Conservation (phyloP, 352 stramenopile species). For the Globisporangium iwayamae region DNA sequence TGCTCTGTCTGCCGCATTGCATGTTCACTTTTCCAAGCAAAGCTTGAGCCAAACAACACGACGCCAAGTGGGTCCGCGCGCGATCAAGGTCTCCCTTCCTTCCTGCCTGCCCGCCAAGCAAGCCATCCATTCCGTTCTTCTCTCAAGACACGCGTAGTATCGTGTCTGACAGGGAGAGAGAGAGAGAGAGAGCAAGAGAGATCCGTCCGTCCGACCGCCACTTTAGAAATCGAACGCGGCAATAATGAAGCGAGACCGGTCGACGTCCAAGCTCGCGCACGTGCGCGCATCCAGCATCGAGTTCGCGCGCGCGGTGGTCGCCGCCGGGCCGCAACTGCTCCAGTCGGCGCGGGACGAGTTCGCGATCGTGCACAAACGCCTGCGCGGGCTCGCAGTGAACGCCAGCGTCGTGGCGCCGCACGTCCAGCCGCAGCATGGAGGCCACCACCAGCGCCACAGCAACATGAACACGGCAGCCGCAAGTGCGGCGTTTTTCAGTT, state of each 20-base stretch:
- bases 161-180: background rate
- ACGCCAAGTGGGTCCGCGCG: background rate
- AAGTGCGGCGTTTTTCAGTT: background rate
- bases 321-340: constrained; percentile 9
- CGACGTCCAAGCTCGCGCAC: constrained; percentile 25
- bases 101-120: background rate
- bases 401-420: constrained; percentile 8
- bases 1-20: background rate
- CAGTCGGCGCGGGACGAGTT: constrained; percentile 24
- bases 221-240: background rate
- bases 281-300: constrained; percentile 18
- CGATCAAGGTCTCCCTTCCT: background rate
- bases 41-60: background rate
- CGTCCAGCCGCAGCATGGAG: constrained; percentile 3
- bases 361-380: constrained; percentile 38
- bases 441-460: constrained; percentile 10
- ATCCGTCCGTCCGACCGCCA: too few species aligned
- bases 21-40: constrained; percentile 1
- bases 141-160: background rate
- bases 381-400: constrained; percentile 25
- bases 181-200: background rate
- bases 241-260: constrained; percentile 47
- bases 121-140: background rate
- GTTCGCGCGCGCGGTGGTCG: constrained; percentile 11
- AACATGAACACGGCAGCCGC: constrained; percentile 13